Evolutionary conservation across 139 green algal genomes (phyloP).

Genomic region (Chlorella sp.): DNA sequence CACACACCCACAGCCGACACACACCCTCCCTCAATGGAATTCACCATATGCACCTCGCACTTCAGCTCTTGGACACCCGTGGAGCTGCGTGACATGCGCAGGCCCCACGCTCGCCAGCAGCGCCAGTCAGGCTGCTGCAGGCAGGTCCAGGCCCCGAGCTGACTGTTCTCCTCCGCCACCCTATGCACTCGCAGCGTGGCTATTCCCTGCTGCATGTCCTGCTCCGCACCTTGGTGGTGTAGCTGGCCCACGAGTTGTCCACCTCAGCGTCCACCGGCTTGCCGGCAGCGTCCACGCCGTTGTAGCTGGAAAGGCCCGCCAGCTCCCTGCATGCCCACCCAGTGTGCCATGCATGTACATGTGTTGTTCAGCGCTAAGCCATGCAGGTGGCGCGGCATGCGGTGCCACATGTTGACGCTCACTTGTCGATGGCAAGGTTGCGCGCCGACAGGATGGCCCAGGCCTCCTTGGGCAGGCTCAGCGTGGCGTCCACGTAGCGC

Average conservation of each 20-base stretch:
- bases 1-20: no score
- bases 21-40: no score
- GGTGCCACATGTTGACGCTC: neutral
- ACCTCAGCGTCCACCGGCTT: slow-evolving; percentile 41
- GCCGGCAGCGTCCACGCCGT: slow-evolving; percentile 89
- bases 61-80: neutral
- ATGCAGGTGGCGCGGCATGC: neutral
- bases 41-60: neutral
- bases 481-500: slow-evolving; percentile 87
- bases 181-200: neutral
- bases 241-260: slow-evolving; percentile 97
- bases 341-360: neutral
- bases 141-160: neutral
- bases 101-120: neutral
- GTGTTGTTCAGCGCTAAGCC: neutral
- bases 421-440: slow-evolving; percentile 90
- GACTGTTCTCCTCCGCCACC: neutral
- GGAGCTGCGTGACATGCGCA: neutral
- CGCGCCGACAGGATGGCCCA: slow-evolving; percentile 37
- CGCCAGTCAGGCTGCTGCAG: neutral
- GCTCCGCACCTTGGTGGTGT: slow-evolving; percentile 76
- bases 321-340: slow-evolving; percentile 31
- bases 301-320: slow-evolving; percentile 95
- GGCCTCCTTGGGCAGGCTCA: slow-evolving; percentile 84
- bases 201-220: neutral